Percentiles rank a stretch among this genome's conserved stretches.
These are phyloP conservation scores for Phalaenopsis aphrodite DNA, from an alignment of 106 monocot genomes.

Conservation along the genomic window DNA sequence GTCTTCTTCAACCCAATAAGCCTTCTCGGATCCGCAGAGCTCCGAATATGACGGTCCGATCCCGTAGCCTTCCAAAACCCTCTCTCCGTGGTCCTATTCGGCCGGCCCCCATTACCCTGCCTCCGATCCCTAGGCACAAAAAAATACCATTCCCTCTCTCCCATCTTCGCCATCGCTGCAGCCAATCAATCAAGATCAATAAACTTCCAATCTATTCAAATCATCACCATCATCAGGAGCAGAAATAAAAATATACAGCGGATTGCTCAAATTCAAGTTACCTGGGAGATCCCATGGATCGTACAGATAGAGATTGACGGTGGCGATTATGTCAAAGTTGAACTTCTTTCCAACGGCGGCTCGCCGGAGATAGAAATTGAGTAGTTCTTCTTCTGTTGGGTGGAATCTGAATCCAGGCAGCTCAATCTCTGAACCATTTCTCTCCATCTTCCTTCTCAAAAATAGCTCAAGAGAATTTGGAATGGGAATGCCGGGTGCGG, in stretches of 20 bases:
- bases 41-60: conserved; percentile 29
- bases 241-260: neutral
- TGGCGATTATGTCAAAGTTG: conserved; percentile 34
- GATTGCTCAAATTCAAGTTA: neutral
- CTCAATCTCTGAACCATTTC: neutral
- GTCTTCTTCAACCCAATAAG: conserved; percentile 67
- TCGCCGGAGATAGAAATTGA: conserved; percentile 42
- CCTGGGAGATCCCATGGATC: conserved; percentile 43
- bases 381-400: conserved; percentile 8
- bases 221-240: neutral
- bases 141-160: conserved; percentile 56
- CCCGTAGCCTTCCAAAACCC: conserved; percentile 64
- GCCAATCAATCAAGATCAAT: neutral
- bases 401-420: conserved; percentile 10
- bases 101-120: conserved; percentile 22
- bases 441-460: neutral
- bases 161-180: conserved; percentile 31
- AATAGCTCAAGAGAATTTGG: no score
- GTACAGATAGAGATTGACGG: conserved; percentile 40
- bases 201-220: neutral
- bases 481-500: no score
- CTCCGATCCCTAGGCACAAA: conserved; percentile 37
- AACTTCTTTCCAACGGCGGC: conserved; percentile 29
- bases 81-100: conserved; percentile 38
- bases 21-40: conserved; percentile 24